A percentile compares a stretch with the other conserved stretches of the same genome.
phyloP scores from a whole-genome alignment of 306 rosid genomes.

The cucumber (Cucumis sativus) region DNA sequence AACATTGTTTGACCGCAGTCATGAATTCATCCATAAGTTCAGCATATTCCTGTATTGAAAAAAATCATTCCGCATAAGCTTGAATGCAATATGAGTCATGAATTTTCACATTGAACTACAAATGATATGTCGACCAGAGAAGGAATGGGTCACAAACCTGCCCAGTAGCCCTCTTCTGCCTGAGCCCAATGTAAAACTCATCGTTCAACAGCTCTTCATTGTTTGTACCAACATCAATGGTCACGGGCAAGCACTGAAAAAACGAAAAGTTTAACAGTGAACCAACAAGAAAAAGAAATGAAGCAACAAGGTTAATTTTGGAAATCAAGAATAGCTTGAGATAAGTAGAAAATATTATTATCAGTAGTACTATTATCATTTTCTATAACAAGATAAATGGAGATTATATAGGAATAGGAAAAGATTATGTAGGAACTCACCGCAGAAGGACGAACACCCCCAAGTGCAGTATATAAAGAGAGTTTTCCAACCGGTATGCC shows the following conservation, averaged over 20 bases:
- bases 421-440: conserved; percentile 36
- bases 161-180: conserved; percentile 81
- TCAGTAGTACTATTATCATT: too few species aligned
- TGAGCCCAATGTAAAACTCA: conserved; percentile 88
- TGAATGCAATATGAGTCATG: neutral
- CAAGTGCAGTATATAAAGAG: conserved; percentile 83
- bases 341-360: neutral
- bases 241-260: conserved; percentile 89
- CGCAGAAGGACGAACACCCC: conserved; percentile 89
- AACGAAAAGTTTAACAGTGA: neutral
- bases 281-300: neutral
- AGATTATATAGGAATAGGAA: neutral
- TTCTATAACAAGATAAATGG: neutral
- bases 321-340: neutral
- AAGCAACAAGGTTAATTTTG: neutral
- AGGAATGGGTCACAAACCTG: conserved; percentile 37
- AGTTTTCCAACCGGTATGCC: conserved; percentile 97
- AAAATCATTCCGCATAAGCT: conserved; percentile 5
- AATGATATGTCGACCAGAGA: neutral
- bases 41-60: conserved; percentile 54
- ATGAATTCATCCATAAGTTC: conserved; percentile 84
- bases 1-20: conserved; percentile 75
- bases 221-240: conserved; percentile 99
- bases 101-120: neutral
- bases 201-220: conserved; percentile 72